Evolutionary conservation across 2,329 filamentous ascomycete species (phyloP).

Genomic region (Tolypocladium ophioglossoides): DNA sequence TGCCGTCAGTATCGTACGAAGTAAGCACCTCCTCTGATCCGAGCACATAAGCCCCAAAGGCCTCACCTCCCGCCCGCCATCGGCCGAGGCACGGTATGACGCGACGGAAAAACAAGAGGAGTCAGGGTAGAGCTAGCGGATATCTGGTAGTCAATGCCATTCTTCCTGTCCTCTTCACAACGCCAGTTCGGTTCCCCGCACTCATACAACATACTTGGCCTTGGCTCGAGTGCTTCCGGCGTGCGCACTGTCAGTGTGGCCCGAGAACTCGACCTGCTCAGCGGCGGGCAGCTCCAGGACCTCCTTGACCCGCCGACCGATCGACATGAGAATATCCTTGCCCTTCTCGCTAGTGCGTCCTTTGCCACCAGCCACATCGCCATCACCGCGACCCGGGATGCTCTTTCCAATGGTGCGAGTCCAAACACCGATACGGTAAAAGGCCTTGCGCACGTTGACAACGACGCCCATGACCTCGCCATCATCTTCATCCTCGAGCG

Average conservation of each 20-base stretch:
- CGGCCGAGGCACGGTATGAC: not conserved
- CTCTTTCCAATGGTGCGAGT: constrained; percentile 86
- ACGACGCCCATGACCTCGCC: constrained; percentile 99
- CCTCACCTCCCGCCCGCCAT: not conserved
- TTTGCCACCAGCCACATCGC: constrained; percentile 64
- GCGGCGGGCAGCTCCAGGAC: constrained; percentile 67
- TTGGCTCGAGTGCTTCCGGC: constrained; percentile 90
- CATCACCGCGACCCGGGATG: constrained; percentile 64
- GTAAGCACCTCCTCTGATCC: constrained; percentile 4
- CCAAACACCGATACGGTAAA: constrained; percentile 97
- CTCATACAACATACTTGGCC: constrained; percentile 80
- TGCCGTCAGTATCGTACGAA: not conserved
- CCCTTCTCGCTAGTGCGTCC: constrained; percentile 72
- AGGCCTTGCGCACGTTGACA: constrained; percentile 96
- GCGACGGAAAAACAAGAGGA: not conserved
- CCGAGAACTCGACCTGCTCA: constrained; percentile 87
- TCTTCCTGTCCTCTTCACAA: constrained; percentile 5
- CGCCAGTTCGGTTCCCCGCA: not conserved
- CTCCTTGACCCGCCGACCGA: constrained; percentile 88
- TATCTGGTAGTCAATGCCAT: constrained; percentile 15
- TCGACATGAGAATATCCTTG: constrained; percentile 70
- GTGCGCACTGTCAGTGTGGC: constrained; percentile 89
- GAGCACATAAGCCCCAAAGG: not conserved
- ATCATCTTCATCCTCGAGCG: constrained; percentile 86
- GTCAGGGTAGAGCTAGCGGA: constrained; percentile 1